Conservation (phyloP, 495 filamentous ascomycete genomes). For the Aspergillus baeticus region DNA sequence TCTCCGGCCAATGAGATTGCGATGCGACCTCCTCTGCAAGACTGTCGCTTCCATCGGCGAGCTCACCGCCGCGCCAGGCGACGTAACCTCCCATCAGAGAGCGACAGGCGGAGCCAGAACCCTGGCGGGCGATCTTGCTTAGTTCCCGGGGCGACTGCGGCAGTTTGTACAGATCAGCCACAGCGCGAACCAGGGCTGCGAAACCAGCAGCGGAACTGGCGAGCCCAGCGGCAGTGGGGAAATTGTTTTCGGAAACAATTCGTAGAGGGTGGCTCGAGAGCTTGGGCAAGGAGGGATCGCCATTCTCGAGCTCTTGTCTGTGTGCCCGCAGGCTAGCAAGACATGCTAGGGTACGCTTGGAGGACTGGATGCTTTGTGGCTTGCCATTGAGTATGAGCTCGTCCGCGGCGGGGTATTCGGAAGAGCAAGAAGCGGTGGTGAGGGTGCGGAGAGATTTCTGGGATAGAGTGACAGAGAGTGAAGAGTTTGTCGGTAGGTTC, state of each 20-base stretch:
- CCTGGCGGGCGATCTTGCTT: constrained; percentile 87
- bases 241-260: constrained; percentile 94
- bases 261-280: constrained; percentile 72
- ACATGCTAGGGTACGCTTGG: constrained; percentile 86
- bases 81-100: constrained; percentile 93
- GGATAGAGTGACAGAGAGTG: constrained; percentile 91
- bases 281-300: constrained; percentile 69
- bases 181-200: constrained; percentile 87
- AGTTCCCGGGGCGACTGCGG: constrained; percentile 75
- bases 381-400: constrained; percentile 81
- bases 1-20: constrained; percentile 86
- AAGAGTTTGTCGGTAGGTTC: constrained; percentile 97
- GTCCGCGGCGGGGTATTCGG: constrained; percentile 67
- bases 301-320: constrained; percentile 69
- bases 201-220: constrained; percentile 93
- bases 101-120: constrained; percentile 90
- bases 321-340: constrained; percentile 79
- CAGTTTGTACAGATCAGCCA: constrained; percentile 88
- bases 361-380: constrained; percentile 73
- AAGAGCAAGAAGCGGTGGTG: constrained; percentile 90
- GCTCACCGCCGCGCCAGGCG: constrained; percentile 78
- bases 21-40: constrained; percentile 83
- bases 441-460: constrained; percentile 92
- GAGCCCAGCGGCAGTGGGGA: constrained; percentile 96
- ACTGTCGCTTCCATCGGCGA: constrained; percentile 76